Percentiles rank a stretch among this genome's conserved stretches.
These are phyloP conservation scores for Sinapis alba DNA, from an alignment of 441 rosid genomes.

Conservation along the genomic window DNA sequence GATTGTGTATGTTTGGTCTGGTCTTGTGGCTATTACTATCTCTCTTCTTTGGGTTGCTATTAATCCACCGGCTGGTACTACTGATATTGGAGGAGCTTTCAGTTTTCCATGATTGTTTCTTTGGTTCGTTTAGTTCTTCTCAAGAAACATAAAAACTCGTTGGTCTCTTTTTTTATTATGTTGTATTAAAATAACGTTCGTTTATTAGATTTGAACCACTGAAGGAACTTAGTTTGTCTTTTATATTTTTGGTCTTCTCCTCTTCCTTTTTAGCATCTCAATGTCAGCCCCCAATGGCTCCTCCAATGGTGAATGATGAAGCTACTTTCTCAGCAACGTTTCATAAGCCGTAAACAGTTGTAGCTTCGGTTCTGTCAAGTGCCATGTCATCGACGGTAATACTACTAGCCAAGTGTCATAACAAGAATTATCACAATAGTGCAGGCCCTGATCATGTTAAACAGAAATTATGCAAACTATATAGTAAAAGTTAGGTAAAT, in stretches of 20 bases:
- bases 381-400: slow-evolving; percentile 80
- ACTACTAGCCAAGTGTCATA: slow-evolving; percentile 24
- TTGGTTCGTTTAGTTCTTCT: slow-evolving; percentile 19
- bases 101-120: slow-evolving; percentile 59
- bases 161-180: not conserved
- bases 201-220: slow-evolving; percentile 33
- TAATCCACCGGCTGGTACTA: slow-evolving; percentile 62
- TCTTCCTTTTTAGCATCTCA: slow-evolving; percentile 61
- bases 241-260: slow-evolving; percentile 40
- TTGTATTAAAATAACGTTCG: slow-evolving; percentile 36
- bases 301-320: slow-evolving; percentile 53
- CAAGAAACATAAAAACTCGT: not conserved
- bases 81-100: slow-evolving; percentile 77
- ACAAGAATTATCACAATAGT: not conserved
- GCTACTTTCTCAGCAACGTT: slow-evolving; percentile 58
- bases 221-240: slow-evolving; percentile 22
- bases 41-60: slow-evolving; percentile 89
- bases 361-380: slow-evolving; percentile 58
- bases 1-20: slow-evolving; percentile 88
- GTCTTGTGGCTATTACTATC: slow-evolving; percentile 76
- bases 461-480: not conserved
- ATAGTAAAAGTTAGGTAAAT: not conserved
- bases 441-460: not conserved
- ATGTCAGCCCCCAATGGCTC: slow-evolving; percentile 61
- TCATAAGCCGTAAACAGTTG: slow-evolving; percentile 65